phyloP scores from a whole-genome alignment of 805 yeast genomes.

The Candida lessepsii region DNA sequence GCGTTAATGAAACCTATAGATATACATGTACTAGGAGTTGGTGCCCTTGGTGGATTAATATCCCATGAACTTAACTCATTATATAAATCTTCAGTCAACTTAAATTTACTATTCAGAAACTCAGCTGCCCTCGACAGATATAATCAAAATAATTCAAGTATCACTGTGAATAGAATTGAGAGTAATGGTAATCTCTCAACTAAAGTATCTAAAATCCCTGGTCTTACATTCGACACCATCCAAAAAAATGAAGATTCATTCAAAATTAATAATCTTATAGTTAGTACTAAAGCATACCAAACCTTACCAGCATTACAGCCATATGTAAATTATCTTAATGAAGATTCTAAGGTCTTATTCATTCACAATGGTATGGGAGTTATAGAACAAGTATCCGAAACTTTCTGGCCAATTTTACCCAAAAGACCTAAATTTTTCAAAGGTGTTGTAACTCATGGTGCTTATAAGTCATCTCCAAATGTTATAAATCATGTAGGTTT shows the following conservation, averaged over 20 bases:
- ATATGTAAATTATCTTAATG: slow-evolving; percentile 46
- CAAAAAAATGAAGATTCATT: slow-evolving; percentile 2
- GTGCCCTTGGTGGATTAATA: slow-evolving; percentile 17
- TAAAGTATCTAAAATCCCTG: slow-evolving; percentile 1
- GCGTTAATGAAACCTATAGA: slow-evolving; percentile 1
- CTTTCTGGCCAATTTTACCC: slow-evolving; percentile 50
- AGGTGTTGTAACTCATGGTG: slow-evolving; percentile 86
- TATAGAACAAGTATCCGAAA: slow-evolving; percentile 46
- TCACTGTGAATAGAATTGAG: slow-evolving; percentile 13
- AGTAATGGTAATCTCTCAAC: not conserved
- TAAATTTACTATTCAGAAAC: slow-evolving; percentile 7
- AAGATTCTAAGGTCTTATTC: slow-evolving; percentile 56
- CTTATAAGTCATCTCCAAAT: slow-evolving; percentile 44
- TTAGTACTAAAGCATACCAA: slow-evolving; percentile 80
- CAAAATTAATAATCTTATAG: slow-evolving; percentile 47
- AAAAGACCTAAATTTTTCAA: slow-evolving; percentile 59
- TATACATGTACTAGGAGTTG: slow-evolving; percentile 15
- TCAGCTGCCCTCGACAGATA: not conserved
- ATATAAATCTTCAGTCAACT: not conserved
- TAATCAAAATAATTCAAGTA: not conserved
- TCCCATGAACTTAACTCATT: slow-evolving; percentile 12
- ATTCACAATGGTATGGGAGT: slow-evolving; percentile 89
- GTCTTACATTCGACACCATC: not conserved
- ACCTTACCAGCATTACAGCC: slow-evolving; percentile 63
- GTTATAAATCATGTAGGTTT: slow-evolving; percentile 62